Conservation (phyloP, 139 green algal genomes). For the Trebouxia sp. region DNA sequence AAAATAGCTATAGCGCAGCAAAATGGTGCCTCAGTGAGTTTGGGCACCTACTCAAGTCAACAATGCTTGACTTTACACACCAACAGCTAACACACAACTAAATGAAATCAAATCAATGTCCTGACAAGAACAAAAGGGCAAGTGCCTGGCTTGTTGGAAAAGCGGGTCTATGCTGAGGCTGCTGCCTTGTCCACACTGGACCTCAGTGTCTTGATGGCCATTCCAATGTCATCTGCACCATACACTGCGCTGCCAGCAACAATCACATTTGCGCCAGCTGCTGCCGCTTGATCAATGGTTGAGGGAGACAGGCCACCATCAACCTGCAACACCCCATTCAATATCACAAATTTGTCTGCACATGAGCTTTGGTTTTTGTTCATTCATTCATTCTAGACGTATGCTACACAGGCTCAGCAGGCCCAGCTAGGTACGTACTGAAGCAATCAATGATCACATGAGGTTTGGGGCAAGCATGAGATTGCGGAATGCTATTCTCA, state of each 20-base stretch:
- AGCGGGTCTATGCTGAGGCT: conserved; percentile 8
- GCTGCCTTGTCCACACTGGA: conserved; percentile 33
- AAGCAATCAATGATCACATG: background rate
- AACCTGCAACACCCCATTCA: conserved; percentile 55
- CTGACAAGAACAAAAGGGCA: no score
- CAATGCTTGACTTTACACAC: no score
- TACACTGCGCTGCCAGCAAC: conserved; percentile 87
- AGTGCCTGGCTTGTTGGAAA: no score
- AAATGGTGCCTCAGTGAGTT: no score
- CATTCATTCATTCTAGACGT: no score
- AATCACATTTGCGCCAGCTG: conserved; percentile 84
- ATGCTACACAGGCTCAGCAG: no score
- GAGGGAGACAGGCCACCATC: conserved; percentile 79
- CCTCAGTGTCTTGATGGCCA: conserved; percentile 26
- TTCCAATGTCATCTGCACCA: conserved; percentile 47
- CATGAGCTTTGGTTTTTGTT: no score
- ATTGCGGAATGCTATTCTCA: background rate
- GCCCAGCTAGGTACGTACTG: no score
- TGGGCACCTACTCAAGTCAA: no score
- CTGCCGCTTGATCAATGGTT: conserved; percentile 67
- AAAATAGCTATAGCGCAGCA: no score
- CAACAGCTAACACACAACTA: no score
- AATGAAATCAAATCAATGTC: no score
- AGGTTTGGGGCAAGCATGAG: background rate
- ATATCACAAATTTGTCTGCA: background rate